Percentiles rank a stretch among this genome's conserved stretches.
Conservation (phyloP, 2,329 filamentous ascomycete species). For the Colletotrichum sp. region DNA sequence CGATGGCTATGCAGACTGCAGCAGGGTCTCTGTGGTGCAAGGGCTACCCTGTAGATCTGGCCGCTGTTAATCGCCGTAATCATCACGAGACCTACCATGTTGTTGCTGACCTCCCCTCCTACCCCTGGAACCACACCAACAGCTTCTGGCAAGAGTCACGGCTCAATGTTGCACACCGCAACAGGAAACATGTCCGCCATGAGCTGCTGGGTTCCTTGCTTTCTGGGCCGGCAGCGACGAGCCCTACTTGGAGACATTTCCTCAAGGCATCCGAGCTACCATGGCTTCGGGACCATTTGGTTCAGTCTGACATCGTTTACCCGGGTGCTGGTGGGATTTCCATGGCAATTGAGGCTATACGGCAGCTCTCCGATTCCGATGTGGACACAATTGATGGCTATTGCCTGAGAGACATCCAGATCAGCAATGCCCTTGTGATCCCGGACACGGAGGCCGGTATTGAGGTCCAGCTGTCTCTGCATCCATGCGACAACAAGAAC, state of each 20-base stretch:
- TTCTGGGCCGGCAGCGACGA: constrained; percentile 22
- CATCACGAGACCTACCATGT: neutral
- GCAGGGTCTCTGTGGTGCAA: neutral
- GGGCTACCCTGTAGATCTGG: neutral
- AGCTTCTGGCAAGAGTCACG: constrained; percentile 14
- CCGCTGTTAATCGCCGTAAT: constrained; percentile 20
- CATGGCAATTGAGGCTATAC: constrained; percentile 25
- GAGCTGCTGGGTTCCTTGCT: constrained; percentile 7
- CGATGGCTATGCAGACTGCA: neutral
- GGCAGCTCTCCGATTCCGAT: neutral
- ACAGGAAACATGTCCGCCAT: neutral
- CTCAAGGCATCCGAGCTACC: constrained; percentile 38
- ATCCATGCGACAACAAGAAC: neutral
- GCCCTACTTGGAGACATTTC: neutral
- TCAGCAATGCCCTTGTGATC: constrained; percentile 19
- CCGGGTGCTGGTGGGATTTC: constrained; percentile 39
- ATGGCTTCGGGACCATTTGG: constrained; percentile 50
- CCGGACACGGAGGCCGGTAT: neutral
- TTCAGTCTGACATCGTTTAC: constrained; percentile 47
- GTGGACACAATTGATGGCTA: constrained; percentile 14
- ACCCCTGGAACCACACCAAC: constrained; percentile 22
- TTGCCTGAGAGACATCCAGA: constrained; percentile 21
- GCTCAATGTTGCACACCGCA: constrained; percentile 8
- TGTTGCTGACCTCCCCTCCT: constrained; percentile 20
- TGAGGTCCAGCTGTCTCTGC: neutral